These are phyloP conservation scores for Orbilia brochopaga DNA, from an alignment of 2,329 filamentous ascomycete species.

Conservation along the genomic window DNA sequence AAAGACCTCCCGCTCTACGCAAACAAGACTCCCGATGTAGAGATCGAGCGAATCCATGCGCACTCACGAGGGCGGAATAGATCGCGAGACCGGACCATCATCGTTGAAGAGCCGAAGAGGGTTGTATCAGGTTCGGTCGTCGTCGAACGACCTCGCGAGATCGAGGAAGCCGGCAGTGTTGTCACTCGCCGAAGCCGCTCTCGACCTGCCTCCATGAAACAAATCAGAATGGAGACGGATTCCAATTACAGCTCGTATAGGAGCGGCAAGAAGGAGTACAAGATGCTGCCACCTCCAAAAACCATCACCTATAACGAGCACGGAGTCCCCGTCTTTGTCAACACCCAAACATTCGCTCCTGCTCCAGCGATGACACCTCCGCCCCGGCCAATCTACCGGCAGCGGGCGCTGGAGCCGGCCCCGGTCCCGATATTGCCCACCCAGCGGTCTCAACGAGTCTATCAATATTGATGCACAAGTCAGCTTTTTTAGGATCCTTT, in stretches of 20 bases:
- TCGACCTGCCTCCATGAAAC: constrained; percentile 24
- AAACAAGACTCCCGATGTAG: constrained; percentile 33
- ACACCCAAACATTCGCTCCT: constrained; percentile 42
- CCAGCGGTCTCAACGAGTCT: constrained; percentile 12
- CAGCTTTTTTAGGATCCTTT: too few species aligned
- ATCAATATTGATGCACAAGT: constrained; percentile 13
- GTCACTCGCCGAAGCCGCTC: constrained; percentile 20
- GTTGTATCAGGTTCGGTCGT: background rate
- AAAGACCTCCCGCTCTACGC: constrained; percentile 34
- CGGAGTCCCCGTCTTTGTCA: constrained; percentile 32
- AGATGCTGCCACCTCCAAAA: constrained; percentile 29
- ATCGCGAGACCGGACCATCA: constrained; percentile 1
- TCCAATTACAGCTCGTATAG: constrained; percentile 16
- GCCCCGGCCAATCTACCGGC: constrained; percentile 20
- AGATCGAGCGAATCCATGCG: constrained; percentile 20
- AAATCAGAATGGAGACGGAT: constrained; percentile 19
- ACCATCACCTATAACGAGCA: constrained; percentile 42
- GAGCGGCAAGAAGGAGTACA: constrained; percentile 20
- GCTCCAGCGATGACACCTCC: constrained; percentile 30
- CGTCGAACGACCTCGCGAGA: constrained; percentile 29
- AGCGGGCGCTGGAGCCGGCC: constrained; percentile 21
- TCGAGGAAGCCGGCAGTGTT: constrained; percentile 31
- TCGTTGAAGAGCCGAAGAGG: constrained; percentile 15
- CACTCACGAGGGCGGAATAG: constrained; percentile 3
- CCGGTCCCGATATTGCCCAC: constrained; percentile 29